Evolutionary conservation across 2,329 filamentous ascomycete genomes (phyloP).

Genomic region (Colletotrichum sp.): DNA sequence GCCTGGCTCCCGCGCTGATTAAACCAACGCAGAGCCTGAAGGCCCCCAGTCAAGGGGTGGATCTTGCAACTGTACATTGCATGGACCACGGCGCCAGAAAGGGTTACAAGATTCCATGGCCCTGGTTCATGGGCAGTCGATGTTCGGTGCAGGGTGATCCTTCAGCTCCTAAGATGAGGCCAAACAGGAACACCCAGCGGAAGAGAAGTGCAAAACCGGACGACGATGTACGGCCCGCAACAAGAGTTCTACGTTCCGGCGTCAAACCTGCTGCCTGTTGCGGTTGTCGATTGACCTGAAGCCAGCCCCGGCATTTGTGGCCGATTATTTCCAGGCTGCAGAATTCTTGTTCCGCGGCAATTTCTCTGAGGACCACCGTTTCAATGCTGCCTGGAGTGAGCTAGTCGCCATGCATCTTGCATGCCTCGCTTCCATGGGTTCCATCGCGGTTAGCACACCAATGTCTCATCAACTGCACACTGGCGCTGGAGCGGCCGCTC

Average conservation of each 20-base stretch:
- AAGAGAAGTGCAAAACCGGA: background rate
- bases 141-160: background rate
- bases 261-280: constrained; percentile 9
- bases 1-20: background rate
- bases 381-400: background rate
- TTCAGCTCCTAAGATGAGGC: background rate
- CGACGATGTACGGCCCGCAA: background rate
- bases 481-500: background rate
- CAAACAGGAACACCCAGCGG: background rate
- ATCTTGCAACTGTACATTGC: background rate
- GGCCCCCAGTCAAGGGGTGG: background rate
- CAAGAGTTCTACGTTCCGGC: background rate
- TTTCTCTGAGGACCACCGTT: background rate
- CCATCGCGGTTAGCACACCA: background rate
- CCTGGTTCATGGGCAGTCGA: constrained; percentile 17
- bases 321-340: constrained; percentile 1
- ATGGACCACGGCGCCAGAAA: background rate
- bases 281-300: background rate
- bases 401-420: background rate
- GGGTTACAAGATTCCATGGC: background rate
- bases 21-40: background rate
- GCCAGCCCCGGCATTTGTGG: background rate
- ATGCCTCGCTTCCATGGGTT: background rate
- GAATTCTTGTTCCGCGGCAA: background rate
- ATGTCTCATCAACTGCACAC: background rate